phyloP scores from a whole-genome alignment of 257 asterid genomes.

The Jaltomata sinuosa region DNA sequence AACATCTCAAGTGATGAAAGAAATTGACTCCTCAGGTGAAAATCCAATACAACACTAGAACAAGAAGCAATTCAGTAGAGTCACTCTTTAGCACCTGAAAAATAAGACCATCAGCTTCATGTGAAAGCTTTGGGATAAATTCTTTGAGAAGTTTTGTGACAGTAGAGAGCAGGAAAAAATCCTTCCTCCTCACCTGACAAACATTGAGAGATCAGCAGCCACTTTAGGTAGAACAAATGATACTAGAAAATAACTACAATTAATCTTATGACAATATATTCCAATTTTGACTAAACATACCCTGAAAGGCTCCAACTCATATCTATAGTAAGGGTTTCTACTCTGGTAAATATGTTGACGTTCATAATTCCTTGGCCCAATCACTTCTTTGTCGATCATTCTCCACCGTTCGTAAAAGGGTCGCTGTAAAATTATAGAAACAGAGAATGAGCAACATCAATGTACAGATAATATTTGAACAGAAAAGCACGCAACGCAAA shows the following conservation, averaged over 20 bases:
- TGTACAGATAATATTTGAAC: not conserved
- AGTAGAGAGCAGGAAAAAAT: constrained; percentile 91
- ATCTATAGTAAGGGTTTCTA: constrained; percentile 65
- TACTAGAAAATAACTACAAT: not conserved
- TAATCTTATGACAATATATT: not conserved
- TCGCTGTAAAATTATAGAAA: constrained; percentile 33
- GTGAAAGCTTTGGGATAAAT: constrained; percentile 91
- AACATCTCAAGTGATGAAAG: not conserved
- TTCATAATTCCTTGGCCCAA: constrained; percentile 79
- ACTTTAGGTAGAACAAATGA: constrained; percentile 2
- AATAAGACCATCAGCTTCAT: constrained; percentile 94
- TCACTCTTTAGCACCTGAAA: constrained; percentile 61
- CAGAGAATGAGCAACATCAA: not conserved
- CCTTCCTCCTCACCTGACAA: constrained; percentile 91
- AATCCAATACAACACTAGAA: not conserved
- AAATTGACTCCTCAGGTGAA: not conserved
- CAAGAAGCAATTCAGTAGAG: not conserved
- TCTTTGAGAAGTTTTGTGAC: constrained; percentile 77
- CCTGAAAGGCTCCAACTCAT: constrained; percentile 94
- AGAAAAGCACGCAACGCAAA: too few relatives aligned
- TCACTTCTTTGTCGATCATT: constrained; percentile 90
- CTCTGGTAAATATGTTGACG: constrained; percentile 53
- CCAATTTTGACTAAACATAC: constrained; percentile 24
- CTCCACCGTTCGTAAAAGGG: constrained; percentile 95
- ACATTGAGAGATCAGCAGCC: constrained; percentile 19